Base-by-base conservation (phyloP, 495 filamentous ascomycete genomes). In the Annulohypoxylon nitens region DNA sequence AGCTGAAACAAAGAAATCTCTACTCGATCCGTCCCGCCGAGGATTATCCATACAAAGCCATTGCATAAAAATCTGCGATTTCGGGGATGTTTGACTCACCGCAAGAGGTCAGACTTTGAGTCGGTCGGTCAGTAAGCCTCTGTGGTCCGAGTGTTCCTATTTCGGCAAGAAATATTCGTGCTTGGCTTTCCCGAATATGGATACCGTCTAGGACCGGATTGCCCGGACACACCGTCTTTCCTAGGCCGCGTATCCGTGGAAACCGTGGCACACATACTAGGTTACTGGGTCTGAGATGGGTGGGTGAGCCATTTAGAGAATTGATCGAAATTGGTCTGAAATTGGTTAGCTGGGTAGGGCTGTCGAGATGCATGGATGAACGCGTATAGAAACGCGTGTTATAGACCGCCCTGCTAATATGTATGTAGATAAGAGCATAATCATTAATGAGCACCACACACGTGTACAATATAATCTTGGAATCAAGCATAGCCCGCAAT, bases 1-100 rank as follows among this genome's bases (percentile, higher is more conserved):
- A 9, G 50, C 45, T 43, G 61, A 71, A 61, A 71, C 61, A 71
- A 60, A 60, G 14, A 20, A 47, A 20, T 18, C 7, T 34, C 16
- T 18, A 20, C 33, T 23, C 36, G 30, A 34, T 33, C 36, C 39
- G 50, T 18, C 62, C 30, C 50, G 41, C 62, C 62, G 62, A 65
- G 34, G 33, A 55, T 55, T 55, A 14, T 65, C 62, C 34, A 65
- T 18, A 33, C 50, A 55, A 65, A 65, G 33, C n/a, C 8, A 23
- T 33, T 55, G 43, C 43, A 9, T 47, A 3, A 39, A 53, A 43
- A 23, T 1, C 51, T n/a, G 51, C 51, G 51, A 55, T 8, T n/a
- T 55, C 51, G 51, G 55, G 55, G 20, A 8, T 18, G 10, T 23
- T 47, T 51, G 48, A 25, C 48, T 51, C 48, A 51, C 48, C 48